Conservation (phyloP, 352 stramenopile species). For the Phytophthora cactorum region DNA sequence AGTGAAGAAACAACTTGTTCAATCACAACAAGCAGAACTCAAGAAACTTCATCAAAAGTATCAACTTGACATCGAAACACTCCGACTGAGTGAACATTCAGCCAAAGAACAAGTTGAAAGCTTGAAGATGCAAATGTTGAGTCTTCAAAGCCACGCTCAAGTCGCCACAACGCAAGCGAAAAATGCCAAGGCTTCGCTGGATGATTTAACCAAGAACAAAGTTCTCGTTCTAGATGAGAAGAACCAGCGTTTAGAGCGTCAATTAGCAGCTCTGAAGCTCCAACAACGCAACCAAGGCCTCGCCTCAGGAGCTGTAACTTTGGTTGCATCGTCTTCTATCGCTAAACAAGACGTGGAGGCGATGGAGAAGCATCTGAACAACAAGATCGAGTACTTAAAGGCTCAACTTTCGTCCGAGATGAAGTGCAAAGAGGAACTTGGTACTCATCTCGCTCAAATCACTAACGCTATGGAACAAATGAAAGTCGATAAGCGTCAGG, state of each 20-base stretch:
- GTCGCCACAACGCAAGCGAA: constrained; percentile 59
- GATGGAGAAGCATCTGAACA: constrained; percentile 73
- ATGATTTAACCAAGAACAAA: constrained; percentile 60
- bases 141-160: constrained; percentile 61
- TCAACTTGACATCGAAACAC: constrained; percentile 66
- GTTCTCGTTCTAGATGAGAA: constrained; percentile 68
- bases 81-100: constrained; percentile 66
- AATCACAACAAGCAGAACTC: constrained; percentile 57
- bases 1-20: constrained; percentile 40
- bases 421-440: constrained; percentile 87
- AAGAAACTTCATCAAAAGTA: constrained; percentile 73
- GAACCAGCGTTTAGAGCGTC: constrained; percentile 62
- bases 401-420: constrained; percentile 84
- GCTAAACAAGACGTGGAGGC: constrained; percentile 44
- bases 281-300: constrained; percentile 36
- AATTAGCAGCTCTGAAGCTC: constrained; percentile 51
- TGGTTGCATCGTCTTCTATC: constrained; percentile 14
- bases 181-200: constrained; percentile 49
- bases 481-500: constrained; percentile 69
- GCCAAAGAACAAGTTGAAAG: constrained; percentile 64
- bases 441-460: constrained; percentile 65
- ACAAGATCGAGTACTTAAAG: constrained; percentile 88
- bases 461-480: constrained; percentile 67
- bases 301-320: constrained; percentile 1
- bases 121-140: constrained; percentile 51